Evolutionary conservation across 495 filamentous ascomycete species (phyloP), one percentile per base, ranked within the genome.

Genomic region (Chaetomium fimeti): DNA sequence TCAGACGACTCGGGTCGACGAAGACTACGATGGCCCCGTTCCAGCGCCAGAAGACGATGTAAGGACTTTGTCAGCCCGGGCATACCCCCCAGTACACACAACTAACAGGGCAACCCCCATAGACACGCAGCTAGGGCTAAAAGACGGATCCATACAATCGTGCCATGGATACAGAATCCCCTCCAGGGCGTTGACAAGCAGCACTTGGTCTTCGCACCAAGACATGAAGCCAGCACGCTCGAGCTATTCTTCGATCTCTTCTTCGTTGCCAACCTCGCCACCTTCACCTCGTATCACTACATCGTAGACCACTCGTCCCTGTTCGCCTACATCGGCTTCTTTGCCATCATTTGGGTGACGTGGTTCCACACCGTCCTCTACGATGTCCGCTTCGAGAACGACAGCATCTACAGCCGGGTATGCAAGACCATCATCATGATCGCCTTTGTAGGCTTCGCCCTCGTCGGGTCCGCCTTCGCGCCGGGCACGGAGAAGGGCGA

Each of bases 281-380:
- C 82, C 2, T 87, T 87, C 64, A 85, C 84, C 1, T 77, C 78
- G 29, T 80, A 80, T 29, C 79, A 84, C 67, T 74, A 79, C 45
- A 83, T 85, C 63, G 55, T 51, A 62, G 65, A 70, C 55, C 68
- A 67, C 62, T 70, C 68, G 2, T 65, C 68, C 13, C 65, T 70
- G 11, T 72, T 66, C 48, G 63, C 65, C 54, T 70, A 70, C 49
- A 58, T 70, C 28, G 68, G 68, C 55, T 70, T 70, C 68, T 70
- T 70, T 62, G 60, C 61, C 62, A 70, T 90, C 51, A 80, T 91
- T 15, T 91, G 88, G 88, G 85, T 87, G 60, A 89, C 87, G 42
- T 91, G 88, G 88, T 77, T 87, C 32, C 85, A 89, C 72, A 84
- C 87, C 29, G 84, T 83, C 15, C 78, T 90, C 24, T 85, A 85